These are phyloP conservation scores for Diaporthe vaccinii DNA, from an alignment of 2,329 filamentous ascomycete species.

Conservation along the genomic window DNA sequence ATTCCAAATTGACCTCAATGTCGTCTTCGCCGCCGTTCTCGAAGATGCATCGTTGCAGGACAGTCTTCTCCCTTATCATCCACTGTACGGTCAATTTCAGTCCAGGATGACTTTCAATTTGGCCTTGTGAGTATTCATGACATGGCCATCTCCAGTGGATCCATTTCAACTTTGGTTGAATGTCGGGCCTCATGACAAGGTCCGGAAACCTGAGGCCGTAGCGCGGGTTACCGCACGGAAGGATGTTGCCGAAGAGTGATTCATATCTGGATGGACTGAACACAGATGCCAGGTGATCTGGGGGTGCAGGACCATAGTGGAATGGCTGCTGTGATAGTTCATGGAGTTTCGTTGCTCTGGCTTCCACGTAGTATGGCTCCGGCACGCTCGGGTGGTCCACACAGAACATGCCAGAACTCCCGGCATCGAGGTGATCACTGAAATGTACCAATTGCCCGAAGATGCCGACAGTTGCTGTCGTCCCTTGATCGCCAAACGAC, in stretches of 20 bases:
- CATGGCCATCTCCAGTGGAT: slow-evolving; percentile 31
- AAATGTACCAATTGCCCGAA: neutral
- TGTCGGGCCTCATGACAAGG: neutral
- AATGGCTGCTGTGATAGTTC: neutral
- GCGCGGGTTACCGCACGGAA: no score
- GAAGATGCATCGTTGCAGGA: neutral
- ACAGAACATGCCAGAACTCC: neutral
- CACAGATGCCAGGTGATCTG: no score
- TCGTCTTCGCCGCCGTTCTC: neutral
- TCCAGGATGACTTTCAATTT: neutral
- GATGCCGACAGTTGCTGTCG: neutral
- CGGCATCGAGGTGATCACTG: neutral
- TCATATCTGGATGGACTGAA: no score
- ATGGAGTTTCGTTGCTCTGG: neutral
- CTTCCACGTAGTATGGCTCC: neutral
- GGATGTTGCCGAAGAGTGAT: no score
- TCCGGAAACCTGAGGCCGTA: neutral
- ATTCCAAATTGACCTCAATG: neutral
- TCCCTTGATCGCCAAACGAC: neutral
- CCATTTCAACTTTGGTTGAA: neutral
- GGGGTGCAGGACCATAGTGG: neutral
- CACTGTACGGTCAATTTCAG: slow-evolving; percentile 9
- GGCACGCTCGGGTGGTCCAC: neutral
- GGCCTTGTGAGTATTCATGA: neutral
- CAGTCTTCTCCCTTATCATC: neutral